Evolutionary conservation across 2,329 filamentous ascomycete genomes (phyloP).

Genomic region (Ophioceras dolichostomum): DNA sequence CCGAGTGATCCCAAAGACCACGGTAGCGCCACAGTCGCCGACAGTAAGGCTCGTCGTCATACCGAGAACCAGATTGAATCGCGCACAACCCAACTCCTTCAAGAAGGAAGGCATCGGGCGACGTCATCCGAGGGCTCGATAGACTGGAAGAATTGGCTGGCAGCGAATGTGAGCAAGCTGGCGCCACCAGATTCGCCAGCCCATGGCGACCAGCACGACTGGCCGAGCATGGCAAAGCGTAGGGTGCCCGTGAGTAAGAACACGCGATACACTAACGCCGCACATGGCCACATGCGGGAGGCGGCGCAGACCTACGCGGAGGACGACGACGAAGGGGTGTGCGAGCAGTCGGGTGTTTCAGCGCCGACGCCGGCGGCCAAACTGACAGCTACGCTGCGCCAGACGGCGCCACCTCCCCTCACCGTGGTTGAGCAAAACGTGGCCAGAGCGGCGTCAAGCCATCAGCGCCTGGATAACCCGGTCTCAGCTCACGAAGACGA

Average conservation of each 20-base stretch:
- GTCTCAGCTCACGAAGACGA: too few relatives aligned
- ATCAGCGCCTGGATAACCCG: not conserved
- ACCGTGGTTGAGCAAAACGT: constrained; percentile 1
- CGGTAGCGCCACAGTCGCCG: too few relatives aligned
- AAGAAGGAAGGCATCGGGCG: constrained; percentile 16
- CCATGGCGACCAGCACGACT: not conserved
- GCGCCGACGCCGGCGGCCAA: too few relatives aligned
- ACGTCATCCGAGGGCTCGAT: constrained; percentile 20
- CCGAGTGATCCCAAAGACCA: too few relatives aligned
- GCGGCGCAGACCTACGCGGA: constrained; percentile 2
- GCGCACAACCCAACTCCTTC: constrained; percentile 15
- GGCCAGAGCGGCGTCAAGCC: not conserved
- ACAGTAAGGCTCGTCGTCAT: too few relatives aligned
- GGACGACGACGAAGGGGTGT: not conserved
- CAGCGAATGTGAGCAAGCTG: constrained; percentile 35
- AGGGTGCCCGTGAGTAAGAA: not conserved
- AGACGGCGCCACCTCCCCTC: not conserved
- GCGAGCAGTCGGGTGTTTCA: too few relatives aligned
- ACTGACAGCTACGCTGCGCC: not conserved
- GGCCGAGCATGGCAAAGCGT: not conserved
- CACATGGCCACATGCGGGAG: not conserved
- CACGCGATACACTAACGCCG: too few relatives aligned
- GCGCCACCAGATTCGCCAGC: constrained; percentile 18
- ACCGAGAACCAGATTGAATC: too few relatives aligned
- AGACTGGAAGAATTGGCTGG: constrained; percentile 44